Evolutionary conservation across 2,329 filamentous ascomycete genomes (phyloP), one percentile per base, ranked within the genome.

Genomic region (Cercospora sojina): DNA sequence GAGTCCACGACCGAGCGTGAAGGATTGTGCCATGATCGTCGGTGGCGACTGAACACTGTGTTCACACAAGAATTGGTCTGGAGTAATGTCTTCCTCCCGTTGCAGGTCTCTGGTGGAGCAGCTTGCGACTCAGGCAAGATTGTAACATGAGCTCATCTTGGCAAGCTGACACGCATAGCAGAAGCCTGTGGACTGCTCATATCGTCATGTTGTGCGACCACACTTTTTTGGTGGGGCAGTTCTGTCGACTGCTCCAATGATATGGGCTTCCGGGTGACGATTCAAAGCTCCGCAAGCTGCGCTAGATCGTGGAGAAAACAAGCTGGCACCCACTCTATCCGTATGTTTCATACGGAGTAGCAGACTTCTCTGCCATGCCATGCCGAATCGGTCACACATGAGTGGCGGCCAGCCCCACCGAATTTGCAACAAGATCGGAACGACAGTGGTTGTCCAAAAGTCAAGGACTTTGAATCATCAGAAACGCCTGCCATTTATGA

Each of bases 1-100:
- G 64, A 78, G 67, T 43, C 64, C 32, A 49, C 75, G 74, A 57
- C 77, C 78, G 12, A 67, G 62, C 5, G 73, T 74, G 56, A 74
- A 25, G 18, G 62, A 23, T 57, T 64, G 61, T 27, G 56, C 23
- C 63, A 67, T 67, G 18, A 8, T 53, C 23, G 8, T 16, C 5
- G 10, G 8, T 4, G 23, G 10, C 8, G 32, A 43, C 5, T 29
- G 57, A 38, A 27, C n/a, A 16, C n/a, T 31, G 16, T 43, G 8
- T n/a, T n/a, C n/a, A n/a, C n/a, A n/a, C n/a, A 2, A 32, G 16
- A 6, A 47, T 9, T 20, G 18, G 16, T 59, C 2, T 5, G 20
- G 5, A 59, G 12, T 27, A 5, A 3, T 16, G n/a, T 18, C 29
- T 1, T 5, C 20, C 43, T 23, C 3, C 43, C 43, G 43, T 4